Percentiles rank a stretch among this genome's conserved stretches.
Evolutionary conservation across 257 asterid genomes (phyloP).

Genomic region (Solanum pimpinellifolium): DNA sequence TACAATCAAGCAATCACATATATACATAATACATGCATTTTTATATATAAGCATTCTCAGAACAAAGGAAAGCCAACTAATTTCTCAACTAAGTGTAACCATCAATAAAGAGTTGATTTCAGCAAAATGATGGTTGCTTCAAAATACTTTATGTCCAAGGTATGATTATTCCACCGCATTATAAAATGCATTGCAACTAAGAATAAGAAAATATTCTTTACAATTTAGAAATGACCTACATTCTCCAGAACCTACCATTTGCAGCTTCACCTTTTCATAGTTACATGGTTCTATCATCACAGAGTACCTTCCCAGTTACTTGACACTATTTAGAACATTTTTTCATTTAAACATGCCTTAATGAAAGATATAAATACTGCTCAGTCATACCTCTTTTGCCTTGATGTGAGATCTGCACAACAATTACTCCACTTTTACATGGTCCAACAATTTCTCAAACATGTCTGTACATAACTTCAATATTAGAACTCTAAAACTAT

Average conservation of each 20-base stretch:
- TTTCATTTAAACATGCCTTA: neutral
- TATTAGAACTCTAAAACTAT: neutral
- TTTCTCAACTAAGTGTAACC: neutral
- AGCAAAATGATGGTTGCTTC: neutral
- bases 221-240: neutral
- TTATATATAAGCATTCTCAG: neutral
- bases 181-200: neutral
- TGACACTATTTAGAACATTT: neutral
- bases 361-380: neutral
- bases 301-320: neutral
- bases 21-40: neutral
- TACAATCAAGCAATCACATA: neutral
- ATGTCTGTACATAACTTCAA: neutral
- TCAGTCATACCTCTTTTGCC: neutral
- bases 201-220: neutral
- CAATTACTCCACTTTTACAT: neutral
- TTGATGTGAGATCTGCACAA: neutral
- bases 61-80: neutral
- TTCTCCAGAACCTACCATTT: neutral
- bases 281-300: neutral
- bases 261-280: neutral
- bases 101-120: neutral
- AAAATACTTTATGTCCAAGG: neutral
- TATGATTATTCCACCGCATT: neutral
- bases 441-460: neutral